phyloP scores from a whole-genome alignment of 495 filamentous ascomycete genomes.

The Neurospora discreta region DNA sequence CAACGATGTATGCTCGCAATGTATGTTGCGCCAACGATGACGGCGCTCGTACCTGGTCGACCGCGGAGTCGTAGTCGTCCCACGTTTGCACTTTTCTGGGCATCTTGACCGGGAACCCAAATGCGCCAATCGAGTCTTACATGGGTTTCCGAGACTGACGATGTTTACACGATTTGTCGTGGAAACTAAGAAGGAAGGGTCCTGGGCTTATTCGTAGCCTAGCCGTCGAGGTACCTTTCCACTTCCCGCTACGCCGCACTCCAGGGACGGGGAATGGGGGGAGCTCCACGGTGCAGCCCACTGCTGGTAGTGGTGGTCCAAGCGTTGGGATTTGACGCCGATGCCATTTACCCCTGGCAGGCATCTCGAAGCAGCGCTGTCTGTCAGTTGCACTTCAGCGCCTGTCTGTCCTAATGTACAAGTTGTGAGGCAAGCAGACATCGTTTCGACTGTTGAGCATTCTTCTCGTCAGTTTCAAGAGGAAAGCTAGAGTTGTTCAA shows the following conservation, averaged over 20 bases:
- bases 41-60: conserved; percentile 31
- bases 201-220: neutral
- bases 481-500: neutral
- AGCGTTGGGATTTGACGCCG: neutral
- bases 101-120: conserved; percentile 19
- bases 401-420: neutral
- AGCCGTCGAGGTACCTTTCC: neutral
- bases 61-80: conserved; percentile 44
- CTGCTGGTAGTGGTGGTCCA: neutral
- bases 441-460: neutral
- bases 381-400: neutral
- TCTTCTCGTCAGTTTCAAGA: neutral
- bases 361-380: neutral
- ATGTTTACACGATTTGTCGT: neutral
- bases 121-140: neutral
- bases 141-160: neutral
- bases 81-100: conserved; percentile 38
- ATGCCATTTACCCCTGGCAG: neutral
- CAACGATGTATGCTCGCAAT: neutral
- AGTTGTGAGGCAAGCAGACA: neutral
- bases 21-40: conserved; percentile 1
- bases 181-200: neutral
- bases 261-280: neutral
- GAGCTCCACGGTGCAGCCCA: neutral
- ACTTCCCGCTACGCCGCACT: neutral